Percentiles rank a stretch among this genome's conserved stretches.
These are phyloP conservation scores for Boletus speciosus DNA, from an alignment of 768 basidiomycete genomes.

Conservation along the genomic window DNA sequence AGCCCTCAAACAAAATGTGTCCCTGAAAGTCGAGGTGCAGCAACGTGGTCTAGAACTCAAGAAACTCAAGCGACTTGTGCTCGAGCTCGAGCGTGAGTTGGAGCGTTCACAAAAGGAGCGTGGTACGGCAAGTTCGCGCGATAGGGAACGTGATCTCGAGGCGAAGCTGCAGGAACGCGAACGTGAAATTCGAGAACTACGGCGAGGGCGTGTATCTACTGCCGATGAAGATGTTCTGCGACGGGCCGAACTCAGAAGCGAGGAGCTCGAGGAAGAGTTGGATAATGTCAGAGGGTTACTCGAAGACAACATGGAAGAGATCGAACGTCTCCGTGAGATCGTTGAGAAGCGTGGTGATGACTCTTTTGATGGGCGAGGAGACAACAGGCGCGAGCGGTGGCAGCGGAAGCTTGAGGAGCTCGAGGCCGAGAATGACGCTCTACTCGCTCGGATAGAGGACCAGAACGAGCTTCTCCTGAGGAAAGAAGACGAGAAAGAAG, in stretches of 20 bases:
- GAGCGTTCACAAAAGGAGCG: constrained; percentile 61
- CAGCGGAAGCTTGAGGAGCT: constrained; percentile 54
- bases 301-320: constrained; percentile 82
- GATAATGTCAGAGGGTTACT: constrained; percentile 65
- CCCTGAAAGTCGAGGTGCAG: constrained; percentile 89
- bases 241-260: constrained; percentile 58
- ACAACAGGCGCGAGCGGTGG: constrained; percentile 40
- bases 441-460: constrained; percentile 55
- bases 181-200: constrained; percentile 62
- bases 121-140: constrained; percentile 37
- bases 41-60: constrained; percentile 88
- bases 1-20: constrained; percentile 88
- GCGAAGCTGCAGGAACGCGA: constrained; percentile 72
- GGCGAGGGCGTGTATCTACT: constrained; percentile 42
- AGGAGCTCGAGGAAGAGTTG: constrained; percentile 69
- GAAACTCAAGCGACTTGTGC: constrained; percentile 83
- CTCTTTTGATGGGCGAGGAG: constrained; percentile 38
- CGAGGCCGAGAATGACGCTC: constrained; percentile 60
- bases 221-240: constrained; percentile 51
- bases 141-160: constrained; percentile 73
- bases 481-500: constrained; percentile 70
- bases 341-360: constrained; percentile 54
- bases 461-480: constrained; percentile 52
- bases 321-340: constrained; percentile 68
- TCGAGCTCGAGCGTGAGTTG: constrained; percentile 79